Evolutionary conservation across 768 basidiomycete species (phyloP), one percentile per base, ranked within the genome.

Genomic region (Tremella yokohamensis): DNA sequence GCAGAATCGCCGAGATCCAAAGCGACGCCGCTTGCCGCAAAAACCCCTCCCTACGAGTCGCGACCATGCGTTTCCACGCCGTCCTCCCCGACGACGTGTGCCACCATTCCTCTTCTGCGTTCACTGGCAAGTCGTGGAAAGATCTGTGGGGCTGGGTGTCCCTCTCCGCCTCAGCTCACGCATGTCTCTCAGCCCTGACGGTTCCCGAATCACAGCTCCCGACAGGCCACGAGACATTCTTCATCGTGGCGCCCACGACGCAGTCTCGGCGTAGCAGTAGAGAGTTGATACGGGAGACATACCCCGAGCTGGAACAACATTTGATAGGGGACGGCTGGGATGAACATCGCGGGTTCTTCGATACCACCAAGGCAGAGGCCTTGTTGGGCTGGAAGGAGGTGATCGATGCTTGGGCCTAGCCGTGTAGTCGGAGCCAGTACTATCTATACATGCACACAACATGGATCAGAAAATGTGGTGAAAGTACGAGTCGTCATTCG

Each of bases 81-180:
- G 62, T 68, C 25, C 49, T 60, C 37, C 52, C 54, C 19, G 51
- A 58, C 13, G 38, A 38, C 1, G 20, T 50, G 7, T 85, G 19
- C 81, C 29, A 34, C 11, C 29, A 34, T 11, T 65, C 70, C 24
- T 80, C 75, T 62, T 78, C 80, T n/a, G 24, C 7, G 0, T 52
- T 70, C 29, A 20, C 62, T 44, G 25, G 42, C 0, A 65, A 63
- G 3, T 44, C 53, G 20, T 65, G 61, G 59, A 71, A 71, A 61
- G 71, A 75, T 57, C 78, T 89, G 25, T 88, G 87, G 86, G 82
- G 85, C 12, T 89, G 85, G 62, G 82, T 85, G 19, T 84, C 86
- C 54, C 79, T 85, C 65, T 83, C 85, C 65, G 83, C 84, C 2
- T 81, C 76, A 1, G 85, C 86, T 7, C 80, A 83, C 16, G 85